phyloP scores from a whole-genome alignment of 2,329 filamentous ascomycete species.

The Sarocladium brachiariae region DNA sequence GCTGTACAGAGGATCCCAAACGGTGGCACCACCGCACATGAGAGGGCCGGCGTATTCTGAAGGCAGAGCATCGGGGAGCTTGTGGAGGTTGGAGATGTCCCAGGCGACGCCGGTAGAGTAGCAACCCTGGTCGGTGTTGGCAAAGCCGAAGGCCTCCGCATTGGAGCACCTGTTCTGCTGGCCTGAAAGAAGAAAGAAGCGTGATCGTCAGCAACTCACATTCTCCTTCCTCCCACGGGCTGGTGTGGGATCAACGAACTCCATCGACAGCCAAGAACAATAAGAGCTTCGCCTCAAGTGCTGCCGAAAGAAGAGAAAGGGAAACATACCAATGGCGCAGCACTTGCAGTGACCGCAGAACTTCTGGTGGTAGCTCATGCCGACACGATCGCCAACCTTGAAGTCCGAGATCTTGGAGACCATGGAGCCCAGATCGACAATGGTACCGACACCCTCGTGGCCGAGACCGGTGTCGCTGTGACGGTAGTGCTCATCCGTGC shows the following conservation, averaged over 20 bases:
- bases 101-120: constrained; percentile 36
- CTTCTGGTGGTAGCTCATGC: constrained; percentile 36
- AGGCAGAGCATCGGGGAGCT: constrained; percentile 7
- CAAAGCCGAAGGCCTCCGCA: constrained; percentile 26
- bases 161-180: constrained; percentile 28
- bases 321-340: constrained; percentile 21
- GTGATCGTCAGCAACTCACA: no score
- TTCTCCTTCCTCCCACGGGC: background rate
- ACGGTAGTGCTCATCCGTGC: constrained; percentile 51
- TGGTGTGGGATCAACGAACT: no score
- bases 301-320: background rate
- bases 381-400: constrained; percentile 55
- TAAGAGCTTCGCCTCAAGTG: no score
- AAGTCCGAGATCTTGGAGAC: constrained; percentile 26
- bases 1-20: constrained; percentile 17
- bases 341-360: constrained; percentile 30
- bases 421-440: constrained; percentile 2
- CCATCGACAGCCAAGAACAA: no score
- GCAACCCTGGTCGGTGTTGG: constrained; percentile 34
- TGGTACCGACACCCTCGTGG: constrained; percentile 56
- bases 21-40: constrained; percentile 18
- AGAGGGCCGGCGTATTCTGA: constrained; percentile 11
- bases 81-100: constrained; percentile 28
- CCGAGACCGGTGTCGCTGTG: constrained; percentile 50
- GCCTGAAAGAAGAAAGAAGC: constrained; percentile 20